Conservation (phyloP, 1,284 basidiomycete species). For the Fistulina hepatica region DNA sequence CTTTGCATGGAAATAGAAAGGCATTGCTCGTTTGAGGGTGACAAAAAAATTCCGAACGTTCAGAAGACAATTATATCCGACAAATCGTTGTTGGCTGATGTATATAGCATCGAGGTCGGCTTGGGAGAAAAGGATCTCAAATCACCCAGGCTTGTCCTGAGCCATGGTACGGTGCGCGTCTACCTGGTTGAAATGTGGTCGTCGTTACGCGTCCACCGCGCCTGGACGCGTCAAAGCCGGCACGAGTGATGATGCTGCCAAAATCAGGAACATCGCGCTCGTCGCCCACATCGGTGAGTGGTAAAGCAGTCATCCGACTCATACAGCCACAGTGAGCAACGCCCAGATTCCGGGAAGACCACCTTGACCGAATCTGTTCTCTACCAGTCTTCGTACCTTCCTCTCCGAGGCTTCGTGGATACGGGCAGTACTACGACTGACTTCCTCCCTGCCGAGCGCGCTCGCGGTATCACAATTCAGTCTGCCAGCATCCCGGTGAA, state of each 20-base stretch:
- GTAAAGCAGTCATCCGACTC: slow-evolving; percentile 3
- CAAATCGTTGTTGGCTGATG: too few relatives aligned
- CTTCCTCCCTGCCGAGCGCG: slow-evolving; percentile 81
- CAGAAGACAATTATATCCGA: too few relatives aligned
- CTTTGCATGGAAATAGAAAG: too few relatives aligned
- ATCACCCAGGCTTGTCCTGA: too few relatives aligned
- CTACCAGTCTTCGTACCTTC: slow-evolving; percentile 64
- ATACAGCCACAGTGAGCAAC: slow-evolving; percentile 7
- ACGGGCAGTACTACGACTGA: slow-evolving; percentile 86
- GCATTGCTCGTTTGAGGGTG: too few relatives aligned
- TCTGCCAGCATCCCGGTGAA: slow-evolving; percentile 85
- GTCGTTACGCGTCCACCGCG: too few relatives aligned
- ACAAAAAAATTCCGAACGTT: too few relatives aligned
- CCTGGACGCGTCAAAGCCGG: too few relatives aligned
- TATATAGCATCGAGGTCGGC: too few relatives aligned
- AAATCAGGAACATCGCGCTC: slow-evolving; percentile 67
- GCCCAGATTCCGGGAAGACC: slow-evolving; percentile 80
- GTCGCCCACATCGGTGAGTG: slow-evolving; percentile 72
- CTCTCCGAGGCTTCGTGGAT: slow-evolving; percentile 72
- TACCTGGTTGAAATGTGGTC: too few relatives aligned
- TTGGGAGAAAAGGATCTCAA: too few relatives aligned
- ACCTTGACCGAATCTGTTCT: slow-evolving; percentile 85
- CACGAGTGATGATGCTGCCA: slow-evolving; percentile 30
- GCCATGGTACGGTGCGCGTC: too few relatives aligned
- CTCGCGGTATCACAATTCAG: slow-evolving; percentile 86